phyloP scores from a whole-genome alignment of 208 protist species.

The Trypanosoma cruzi region DNA sequence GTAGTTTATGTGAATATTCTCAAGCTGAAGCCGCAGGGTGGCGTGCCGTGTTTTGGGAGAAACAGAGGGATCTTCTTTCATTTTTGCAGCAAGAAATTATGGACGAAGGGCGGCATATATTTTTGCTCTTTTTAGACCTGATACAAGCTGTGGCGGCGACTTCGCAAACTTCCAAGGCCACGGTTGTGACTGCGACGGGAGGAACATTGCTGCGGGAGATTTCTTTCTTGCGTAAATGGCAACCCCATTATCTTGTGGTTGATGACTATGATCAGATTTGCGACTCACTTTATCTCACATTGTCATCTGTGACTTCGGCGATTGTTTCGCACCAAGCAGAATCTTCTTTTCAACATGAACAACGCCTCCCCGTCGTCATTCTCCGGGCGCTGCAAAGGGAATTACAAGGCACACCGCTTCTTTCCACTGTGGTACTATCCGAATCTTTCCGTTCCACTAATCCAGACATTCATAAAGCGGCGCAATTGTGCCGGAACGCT shows the following conservation, averaged over 20 bases:
- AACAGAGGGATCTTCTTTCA: slow-evolving; percentile 55
- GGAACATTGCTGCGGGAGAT: slow-evolving; percentile 49
- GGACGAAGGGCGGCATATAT: slow-evolving; percentile 44
- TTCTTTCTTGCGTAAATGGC: slow-evolving; percentile 68
- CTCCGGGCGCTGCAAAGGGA: slow-evolving; percentile 49
- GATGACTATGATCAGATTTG: slow-evolving; percentile 76
- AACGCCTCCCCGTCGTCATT: slow-evolving; percentile 38
- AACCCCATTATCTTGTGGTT: slow-evolving; percentile 59
- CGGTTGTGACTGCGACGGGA: slow-evolving; percentile 44
- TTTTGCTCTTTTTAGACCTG: slow-evolving; percentile 60
- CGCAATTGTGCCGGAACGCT: slow-evolving; percentile 40
- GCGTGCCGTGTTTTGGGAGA: slow-evolving; percentile 59
- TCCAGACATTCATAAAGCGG: slow-evolving; percentile 44
- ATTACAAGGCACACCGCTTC: slow-evolving; percentile 42
- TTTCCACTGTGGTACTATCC: slow-evolving; percentile 48
- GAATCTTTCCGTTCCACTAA: slow-evolving; percentile 62
- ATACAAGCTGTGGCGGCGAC: slow-evolving; percentile 58
- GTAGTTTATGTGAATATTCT: slow-evolving; percentile 25
- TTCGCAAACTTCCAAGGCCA: slow-evolving; percentile 57
- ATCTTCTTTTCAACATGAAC: slow-evolving; percentile 43
- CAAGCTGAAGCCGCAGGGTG: slow-evolving; percentile 47
- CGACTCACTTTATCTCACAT: slow-evolving; percentile 56
- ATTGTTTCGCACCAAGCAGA: slow-evolving; percentile 58
- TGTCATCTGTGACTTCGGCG: slow-evolving; percentile 58
- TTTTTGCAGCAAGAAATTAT: slow-evolving; percentile 46